Evolutionary conservation across 164 flowering plant genomes (phyloP), one percentile per base, ranked within the genome.

Genomic region (Macadamia integrifolia): DNA sequence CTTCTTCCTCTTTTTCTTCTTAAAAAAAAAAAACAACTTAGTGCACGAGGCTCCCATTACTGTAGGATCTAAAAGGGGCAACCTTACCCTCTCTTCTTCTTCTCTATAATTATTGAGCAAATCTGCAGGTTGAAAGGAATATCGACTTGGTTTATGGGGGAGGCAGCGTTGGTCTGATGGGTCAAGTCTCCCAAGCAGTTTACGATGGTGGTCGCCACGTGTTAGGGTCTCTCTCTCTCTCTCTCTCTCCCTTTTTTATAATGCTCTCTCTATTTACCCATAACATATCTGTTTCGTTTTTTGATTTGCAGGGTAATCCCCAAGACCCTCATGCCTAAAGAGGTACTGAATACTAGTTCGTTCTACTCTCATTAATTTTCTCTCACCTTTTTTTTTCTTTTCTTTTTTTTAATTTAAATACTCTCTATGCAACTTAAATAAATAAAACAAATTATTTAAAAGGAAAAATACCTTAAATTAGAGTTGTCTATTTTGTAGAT

Each of bases 141-240:
- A 88, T 88, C 61, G 90, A 87, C 81, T 80, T 88, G 81, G 93
- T 87, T 60, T 88, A 87, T 78, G 91, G 91, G 66, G 91, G 91
- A 61, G 89, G 91, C 7, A 89, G 91, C 78, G 73, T 86, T 66
- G 94, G 94, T 2, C 68, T 89, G 68, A 89, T 89, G 94, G 94
- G 92, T 56, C 85, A 83, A 11, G 80, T 89, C 60, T 93, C 97
- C 8, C 97, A 84, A 79, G 90, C 90, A 64, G 97, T 88, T 65
- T 84, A 76, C 61, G 81, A 86, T 60, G 98, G 98, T 65, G 94
- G 94, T 32, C 85, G 94, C 66, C 94, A 89, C 77, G 94, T 87
- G 50, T 76, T 87, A 46, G 92, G 94, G 92, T 88, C 62, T 65
- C 60, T 64, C 32, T 42, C 29, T 58, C 55, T 50, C 14, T 53